These are phyloP conservation scores for Penicillium ochrochloron DNA, from an alignment of 495 filamentous ascomycete species.

Conservation along the genomic window DNA sequence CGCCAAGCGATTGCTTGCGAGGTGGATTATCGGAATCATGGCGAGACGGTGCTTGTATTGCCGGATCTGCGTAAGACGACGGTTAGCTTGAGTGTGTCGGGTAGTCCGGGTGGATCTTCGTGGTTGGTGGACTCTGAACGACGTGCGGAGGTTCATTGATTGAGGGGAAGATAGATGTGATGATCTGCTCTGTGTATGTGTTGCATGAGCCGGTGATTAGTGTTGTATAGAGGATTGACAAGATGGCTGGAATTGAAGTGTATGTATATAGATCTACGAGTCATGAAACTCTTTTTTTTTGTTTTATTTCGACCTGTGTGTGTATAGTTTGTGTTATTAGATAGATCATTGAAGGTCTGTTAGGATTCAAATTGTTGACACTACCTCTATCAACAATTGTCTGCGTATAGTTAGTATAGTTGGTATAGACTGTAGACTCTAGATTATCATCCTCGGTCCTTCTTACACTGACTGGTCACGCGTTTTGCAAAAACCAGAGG, in stretches of 20 bases:
- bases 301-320: background rate
- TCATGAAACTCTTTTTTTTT: slow-evolving; percentile 19
- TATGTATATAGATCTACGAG: slow-evolving; percentile 25
- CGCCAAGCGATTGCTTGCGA: slow-evolving; percentile 63
- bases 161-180: background rate
- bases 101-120: slow-evolving; percentile 63
- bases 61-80: slow-evolving; percentile 75
- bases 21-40: slow-evolving; percentile 77
- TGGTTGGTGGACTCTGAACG: slow-evolving; percentile 63
- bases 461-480: background rate
- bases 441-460: background rate
- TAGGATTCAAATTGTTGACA: no score
- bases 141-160: slow-evolving; percentile 32
- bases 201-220: no score
- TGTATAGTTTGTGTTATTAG: no score
- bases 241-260: background rate
- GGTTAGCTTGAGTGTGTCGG: slow-evolving; percentile 67
- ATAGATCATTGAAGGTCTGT: no score
- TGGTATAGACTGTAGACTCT: no score
- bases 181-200: no score
- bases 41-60: slow-evolving; percentile 76
- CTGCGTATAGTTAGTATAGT: no score
- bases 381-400: no score
- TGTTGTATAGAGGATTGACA: background rate
- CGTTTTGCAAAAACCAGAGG: slow-evolving; percentile 18